Percentiles rank a stretch among this genome's conserved stretches.
These are phyloP conservation scores for Ceratonia siliqua DNA, from an alignment of 306 rosid species.

Conservation along the genomic window DNA sequence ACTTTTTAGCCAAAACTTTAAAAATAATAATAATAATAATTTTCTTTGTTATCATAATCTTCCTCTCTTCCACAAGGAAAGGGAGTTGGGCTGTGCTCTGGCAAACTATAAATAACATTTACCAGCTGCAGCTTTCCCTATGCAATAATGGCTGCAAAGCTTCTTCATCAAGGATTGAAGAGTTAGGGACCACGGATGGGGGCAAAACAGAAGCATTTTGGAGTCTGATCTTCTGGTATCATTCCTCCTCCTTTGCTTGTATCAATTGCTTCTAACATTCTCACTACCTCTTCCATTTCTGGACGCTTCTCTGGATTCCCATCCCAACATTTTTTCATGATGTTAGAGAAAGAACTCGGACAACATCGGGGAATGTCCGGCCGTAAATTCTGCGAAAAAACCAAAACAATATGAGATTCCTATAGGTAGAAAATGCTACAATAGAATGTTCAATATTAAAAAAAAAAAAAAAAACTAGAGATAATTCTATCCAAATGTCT, in stretches of 20 bases:
- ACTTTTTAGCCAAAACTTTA: too few species aligned
- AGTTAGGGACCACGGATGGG: conserved; percentile 59
- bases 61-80: neutral
- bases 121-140: neutral
- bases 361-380: conserved; percentile 69
- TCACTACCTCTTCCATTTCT: conserved; percentile 70
- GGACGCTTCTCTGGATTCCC: conserved; percentile 59
- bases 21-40: neutral
- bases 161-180: neutral
- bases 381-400: conserved; percentile 58
- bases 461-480: neutral
- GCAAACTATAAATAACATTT: neutral
- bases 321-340: conserved; percentile 73
- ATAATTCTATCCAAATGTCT: neutral
- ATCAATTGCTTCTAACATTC: conserved; percentile 67
- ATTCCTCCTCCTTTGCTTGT: conserved; percentile 78
- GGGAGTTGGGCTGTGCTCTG: neutral
- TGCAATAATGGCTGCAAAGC: neutral
- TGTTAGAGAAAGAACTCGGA: conserved; percentile 54
- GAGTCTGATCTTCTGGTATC: conserved; percentile 54
- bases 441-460: neutral
- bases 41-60: neutral
- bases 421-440: neutral
- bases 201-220: conserved; percentile 54
- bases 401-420: neutral